These are phyloP conservation scores for Cyclotella choctawhatcheeana DNA, from an alignment of 108 stramenopile genomes.

Conservation along the genomic window DNA sequence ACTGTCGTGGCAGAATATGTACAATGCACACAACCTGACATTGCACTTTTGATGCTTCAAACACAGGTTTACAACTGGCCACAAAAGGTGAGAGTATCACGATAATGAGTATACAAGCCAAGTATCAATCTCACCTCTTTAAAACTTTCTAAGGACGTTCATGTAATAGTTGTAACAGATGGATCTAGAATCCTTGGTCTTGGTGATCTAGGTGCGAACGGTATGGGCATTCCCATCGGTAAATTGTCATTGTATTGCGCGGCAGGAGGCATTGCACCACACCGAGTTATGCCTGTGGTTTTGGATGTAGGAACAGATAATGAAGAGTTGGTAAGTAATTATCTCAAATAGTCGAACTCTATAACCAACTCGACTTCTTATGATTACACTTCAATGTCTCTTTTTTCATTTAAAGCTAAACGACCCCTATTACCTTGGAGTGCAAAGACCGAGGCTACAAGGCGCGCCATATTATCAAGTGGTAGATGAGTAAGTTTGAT, in stretches of 20 bases:
- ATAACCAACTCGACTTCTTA: too few relatives aligned
- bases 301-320: slow-evolving; percentile 99
- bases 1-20: too few relatives aligned
- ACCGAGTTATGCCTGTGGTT: slow-evolving; percentile 93
- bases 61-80: slow-evolving; percentile 97
- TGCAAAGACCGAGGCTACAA: slow-evolving; percentile 75
- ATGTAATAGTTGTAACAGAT: slow-evolving; percentile 98
- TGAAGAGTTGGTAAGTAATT: slow-evolving; percentile 76
- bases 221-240: slow-evolving; percentile 96
- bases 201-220: slow-evolving; percentile 96
- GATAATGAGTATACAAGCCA: neutral
- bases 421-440: slow-evolving; percentile 94
- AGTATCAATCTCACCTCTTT: neutral
- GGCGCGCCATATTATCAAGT: slow-evolving; percentile 87
- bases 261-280: slow-evolving; percentile 97
- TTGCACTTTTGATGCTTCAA: too few relatives aligned
- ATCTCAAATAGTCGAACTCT: too few relatives aligned
- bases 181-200: slow-evolving; percentile 96
- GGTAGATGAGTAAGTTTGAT: slow-evolving; percentile 80
- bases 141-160: slow-evolving; percentile 62
- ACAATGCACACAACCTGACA: too few relatives aligned
- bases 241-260: slow-evolving; percentile 96
- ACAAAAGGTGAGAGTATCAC: slow-evolving; percentile 49
- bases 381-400: too few relatives aligned
- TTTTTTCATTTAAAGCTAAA: slow-evolving; percentile 12